Percentiles rank a stretch among this genome's conserved stretches.
These are phyloP conservation scores for Colletotrichum lini DNA, from an alignment of 2,329 filamentous ascomycete species.

Conservation along the genomic window DNA sequence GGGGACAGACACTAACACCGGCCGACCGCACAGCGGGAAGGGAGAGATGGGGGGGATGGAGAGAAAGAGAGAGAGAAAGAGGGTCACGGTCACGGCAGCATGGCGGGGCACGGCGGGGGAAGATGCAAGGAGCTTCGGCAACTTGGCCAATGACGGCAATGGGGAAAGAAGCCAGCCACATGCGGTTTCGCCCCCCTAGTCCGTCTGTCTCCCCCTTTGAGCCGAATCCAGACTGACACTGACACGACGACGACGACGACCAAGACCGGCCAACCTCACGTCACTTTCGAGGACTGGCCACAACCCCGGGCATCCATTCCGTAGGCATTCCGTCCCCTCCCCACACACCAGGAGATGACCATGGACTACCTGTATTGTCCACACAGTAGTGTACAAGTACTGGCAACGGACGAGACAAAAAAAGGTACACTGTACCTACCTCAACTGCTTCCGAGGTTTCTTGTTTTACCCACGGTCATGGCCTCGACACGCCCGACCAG, in stretches of 20 bases:
- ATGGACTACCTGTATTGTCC: not conserved
- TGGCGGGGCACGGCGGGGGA: conserved; percentile 41
- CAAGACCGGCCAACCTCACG: conserved; percentile 6
- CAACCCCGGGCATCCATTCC: not conserved
- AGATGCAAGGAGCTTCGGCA: conserved; percentile 54
- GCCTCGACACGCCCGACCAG: conserved; percentile 1
- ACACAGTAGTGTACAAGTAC: not conserved
- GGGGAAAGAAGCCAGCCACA: conserved; percentile 32
- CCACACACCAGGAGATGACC: conserved; percentile 16
- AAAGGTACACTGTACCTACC: conserved; percentile 31
- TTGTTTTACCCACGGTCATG: conserved; percentile 36
- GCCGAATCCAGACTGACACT: conserved; percentile 48
- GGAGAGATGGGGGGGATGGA: no score
- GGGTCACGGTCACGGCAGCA: not conserved
- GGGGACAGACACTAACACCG: conserved; percentile 6
- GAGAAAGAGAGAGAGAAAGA: no score
- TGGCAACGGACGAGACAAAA: conserved; percentile 7
- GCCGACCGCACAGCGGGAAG: not conserved
- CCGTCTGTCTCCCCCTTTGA: conserved; percentile 52
- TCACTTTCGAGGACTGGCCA: conserved; percentile 22
- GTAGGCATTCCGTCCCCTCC: conserved; percentile 23
- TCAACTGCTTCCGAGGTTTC: conserved; percentile 32
- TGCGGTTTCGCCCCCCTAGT: conserved; percentile 38
- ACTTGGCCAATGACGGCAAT: conserved; percentile 63
- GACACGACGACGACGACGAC: not conserved